Evolutionary conservation across 75 land plant genomes (phyloP), one percentile per base, ranked within the genome.

Genomic region (Ceratopteris richardii): DNA sequence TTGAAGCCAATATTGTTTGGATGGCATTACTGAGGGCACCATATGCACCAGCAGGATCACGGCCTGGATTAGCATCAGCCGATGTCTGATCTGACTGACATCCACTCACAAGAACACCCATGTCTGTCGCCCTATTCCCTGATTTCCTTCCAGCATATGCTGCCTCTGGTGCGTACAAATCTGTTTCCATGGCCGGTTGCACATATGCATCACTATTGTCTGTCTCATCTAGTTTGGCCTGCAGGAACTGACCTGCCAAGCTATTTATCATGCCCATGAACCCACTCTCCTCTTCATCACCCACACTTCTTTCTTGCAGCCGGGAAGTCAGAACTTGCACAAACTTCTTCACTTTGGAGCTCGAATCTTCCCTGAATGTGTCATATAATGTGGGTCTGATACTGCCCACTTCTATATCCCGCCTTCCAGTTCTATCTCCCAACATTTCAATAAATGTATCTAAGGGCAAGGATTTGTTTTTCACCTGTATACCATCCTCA

Each of bases 1-100:
- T 88, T 53, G 6, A 33, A 9, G 37, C 37, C 37, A 33, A 33
- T 33, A 88, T 79, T 10, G 53, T 73, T 68, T 93, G 95, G 51
- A 88, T 72, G 19, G 90, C 95, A 43, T 93, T 85, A 67, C 87
- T 93, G 37, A 85, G 63, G 29, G 98, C 95, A 7, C 98, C 98
- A 60, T 82, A 85, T 12, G 94, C 73, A 1, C 68, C 68, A 29
- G 66, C n/a, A 11, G 51, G 1, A 18, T 40, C 17, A 1, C 87
- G 82, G 0, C 76, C 7, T 9, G 94, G 90, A 44, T 67, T 82
- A 2, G 90, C 94, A 60, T 92, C 97, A 1, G 95, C 95, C 0
- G 97, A 92, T 7, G 90, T 88, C 44, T 92, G 81, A 48, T 82
- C 60, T 0, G 96, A 63, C 60, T 83, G 90, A 68, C 98, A 93